Conservation (phyloP, 352 stramenopile species). For the Pythium aphanidermatum region DNA sequence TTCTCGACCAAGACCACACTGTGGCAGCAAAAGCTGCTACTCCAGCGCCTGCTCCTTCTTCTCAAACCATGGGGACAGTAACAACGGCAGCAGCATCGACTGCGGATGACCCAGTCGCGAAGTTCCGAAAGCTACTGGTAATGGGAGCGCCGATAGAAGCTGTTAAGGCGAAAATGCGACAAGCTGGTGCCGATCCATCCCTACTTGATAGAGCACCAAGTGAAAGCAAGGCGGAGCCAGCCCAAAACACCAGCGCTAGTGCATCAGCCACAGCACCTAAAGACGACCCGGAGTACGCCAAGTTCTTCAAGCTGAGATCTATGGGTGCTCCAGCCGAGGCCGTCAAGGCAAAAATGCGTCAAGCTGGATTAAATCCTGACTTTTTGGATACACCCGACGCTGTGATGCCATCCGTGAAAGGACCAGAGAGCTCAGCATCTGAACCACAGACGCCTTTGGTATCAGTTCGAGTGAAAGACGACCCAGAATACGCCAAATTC, state of each 20-base stretch:
- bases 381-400: constrained; percentile 30
- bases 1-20: constrained; percentile 13
- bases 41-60: background rate
- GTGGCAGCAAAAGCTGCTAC: background rate
- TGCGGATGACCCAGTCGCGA: constrained; percentile 34
- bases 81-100: background rate
- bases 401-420: background rate
- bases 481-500: constrained; percentile 56
- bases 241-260: constrained; percentile 6
- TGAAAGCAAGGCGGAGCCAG: no score
- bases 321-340: constrained; percentile 54
- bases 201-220: constrained; percentile 42
- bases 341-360: constrained; percentile 63
- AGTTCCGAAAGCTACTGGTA: constrained; percentile 91
- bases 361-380: constrained; percentile 51
- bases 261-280: no score
- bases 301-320: constrained; percentile 56
- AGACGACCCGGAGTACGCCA: constrained; percentile 21
- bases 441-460: background rate
- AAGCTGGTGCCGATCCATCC: constrained; percentile 54
- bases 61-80: no score
- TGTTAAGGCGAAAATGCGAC: constrained; percentile 57
- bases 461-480: constrained; percentile 37
- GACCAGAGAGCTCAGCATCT: background rate
- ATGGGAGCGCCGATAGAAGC: constrained; percentile 80